Base-by-base conservation (phyloP, 2,329 filamentous ascomycete species). In the Penicillium sp. region DNA sequence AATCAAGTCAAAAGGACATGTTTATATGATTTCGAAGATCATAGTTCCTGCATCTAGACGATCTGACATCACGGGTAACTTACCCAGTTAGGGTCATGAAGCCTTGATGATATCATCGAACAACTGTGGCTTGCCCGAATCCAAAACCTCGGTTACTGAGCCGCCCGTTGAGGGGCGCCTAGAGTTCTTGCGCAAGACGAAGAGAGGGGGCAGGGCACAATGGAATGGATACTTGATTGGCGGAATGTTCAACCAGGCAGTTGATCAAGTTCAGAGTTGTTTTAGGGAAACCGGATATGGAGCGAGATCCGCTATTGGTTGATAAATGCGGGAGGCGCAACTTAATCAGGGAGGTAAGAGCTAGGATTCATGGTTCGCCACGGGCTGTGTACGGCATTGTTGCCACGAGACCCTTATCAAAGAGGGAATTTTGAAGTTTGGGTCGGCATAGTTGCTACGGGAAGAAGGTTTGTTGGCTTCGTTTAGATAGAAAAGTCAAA, bases 21-120 rank as follows among this genome's bases (percentile, higher is more conserved):
- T 40, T 40, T 40, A 40, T 40, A 31, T 45, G 22, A 33, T 27
- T 31, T 47, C 29, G 43, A 18, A 45, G 44, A 22, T 22, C 44
- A 14, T 22, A 40, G 37, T 40, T 40, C 37, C n/a, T 40, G 37
- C 37, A 40, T 22, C 11, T 40, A 22, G 35, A 20, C 18, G 18
- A 40, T 46, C 43, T 27, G 15, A 46, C 25, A 18, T 31, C 25
- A 26, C 44, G 44, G 44, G 22, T 29, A 50, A 42, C 26, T 50
- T 25, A 50, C 37, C 22, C 23, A 15, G n/a, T 25, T 27, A 41
- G 29, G 14, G 43, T 51, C 26, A 51, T 51, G 49, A 51, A 51
- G 40, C 40, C n/a, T 45, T 51, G 41, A 22, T 40, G 37, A 40
- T 40, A 40, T 40, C 37, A 40, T 22, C 18, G 14, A 6, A 11